Evolutionary conservation across 1,284 basidiomycete species (phyloP).

Genomic region (Cryptococcus sp.): DNA sequence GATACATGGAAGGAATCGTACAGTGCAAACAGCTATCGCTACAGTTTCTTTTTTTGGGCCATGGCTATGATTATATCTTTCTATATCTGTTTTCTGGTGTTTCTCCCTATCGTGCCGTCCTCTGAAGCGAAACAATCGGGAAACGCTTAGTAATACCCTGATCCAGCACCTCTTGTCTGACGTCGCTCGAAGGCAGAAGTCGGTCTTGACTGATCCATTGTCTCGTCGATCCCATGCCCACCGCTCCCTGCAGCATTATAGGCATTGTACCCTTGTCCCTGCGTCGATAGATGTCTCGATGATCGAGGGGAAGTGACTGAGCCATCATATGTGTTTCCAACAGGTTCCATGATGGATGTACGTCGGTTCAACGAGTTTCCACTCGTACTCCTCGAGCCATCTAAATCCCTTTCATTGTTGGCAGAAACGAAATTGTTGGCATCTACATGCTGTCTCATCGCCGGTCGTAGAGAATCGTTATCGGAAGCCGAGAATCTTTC

Average conservation of each 20-base stretch:
- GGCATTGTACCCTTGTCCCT: not conserved
- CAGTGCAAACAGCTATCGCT: too few species aligned
- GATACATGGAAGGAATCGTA: too few species aligned
- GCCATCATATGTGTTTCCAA: conserved; percentile 19
- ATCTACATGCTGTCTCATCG: conserved; percentile 25
- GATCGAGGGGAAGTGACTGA: conserved; percentile 5
- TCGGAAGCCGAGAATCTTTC: conserved; percentile 31
- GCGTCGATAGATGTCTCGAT: not conserved
- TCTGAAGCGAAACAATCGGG: too few species aligned
- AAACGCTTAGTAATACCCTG: not conserved
- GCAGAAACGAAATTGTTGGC: conserved; percentile 8
- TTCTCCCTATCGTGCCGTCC: too few species aligned
- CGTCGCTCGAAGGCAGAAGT: not conserved
- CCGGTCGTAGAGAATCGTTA: conserved; percentile 23
- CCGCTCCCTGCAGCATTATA: not conserved
- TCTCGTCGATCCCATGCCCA: not conserved
- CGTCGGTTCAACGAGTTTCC: conserved; percentile 8
- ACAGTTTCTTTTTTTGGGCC: too few species aligned
- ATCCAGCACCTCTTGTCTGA: not conserved
- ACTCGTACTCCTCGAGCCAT: not conserved
- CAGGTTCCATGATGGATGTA: conserved; percentile 31
- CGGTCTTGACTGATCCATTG: not conserved
- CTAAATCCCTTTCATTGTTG: conserved; percentile 1
- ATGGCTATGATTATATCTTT: too few species aligned
- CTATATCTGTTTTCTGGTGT: too few species aligned